These are phyloP conservation scores for Colletotrichum viniferum DNA, from an alignment of 2,329 filamentous ascomycete species.

Conservation along the genomic window DNA sequence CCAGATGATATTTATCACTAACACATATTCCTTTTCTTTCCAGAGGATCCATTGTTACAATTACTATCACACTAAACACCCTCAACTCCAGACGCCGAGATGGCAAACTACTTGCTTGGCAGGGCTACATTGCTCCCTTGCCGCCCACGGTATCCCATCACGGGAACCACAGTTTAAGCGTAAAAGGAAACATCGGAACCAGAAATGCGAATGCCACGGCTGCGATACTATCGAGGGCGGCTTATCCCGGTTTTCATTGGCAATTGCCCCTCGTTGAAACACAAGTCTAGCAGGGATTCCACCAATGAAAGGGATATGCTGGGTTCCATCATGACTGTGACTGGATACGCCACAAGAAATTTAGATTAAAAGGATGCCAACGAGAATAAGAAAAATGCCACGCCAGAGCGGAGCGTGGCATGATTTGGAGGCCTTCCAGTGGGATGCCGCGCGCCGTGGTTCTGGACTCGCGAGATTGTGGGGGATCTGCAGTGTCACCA, in stretches of 20 bases:
- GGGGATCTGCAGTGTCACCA: not conserved
- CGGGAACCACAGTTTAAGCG: not conserved
- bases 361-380: not conserved
- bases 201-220: slow-evolving; percentile 10
- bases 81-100: not conserved
- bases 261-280: not conserved
- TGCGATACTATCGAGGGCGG: not conserved
- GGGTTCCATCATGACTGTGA: not conserved
- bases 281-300: not conserved
- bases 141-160: not conserved
- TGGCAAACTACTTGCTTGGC: not conserved
- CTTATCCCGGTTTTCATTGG: not conserved
- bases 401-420: not conserved
- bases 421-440: not conserved
- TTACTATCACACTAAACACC: not conserved
- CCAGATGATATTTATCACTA: not conserved
- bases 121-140: not conserved
- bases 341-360: not conserved
- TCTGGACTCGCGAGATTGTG: not conserved
- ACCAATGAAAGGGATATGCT: not conserved
- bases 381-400: not conserved
- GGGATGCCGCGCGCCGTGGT: not conserved
- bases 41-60: not conserved
- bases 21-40: not conserved
- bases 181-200: slow-evolving; percentile 17